These are phyloP conservation scores for Acanthamoeba quina DNA, from an alignment of 208 protist genomes.

Conservation along the genomic window DNA sequence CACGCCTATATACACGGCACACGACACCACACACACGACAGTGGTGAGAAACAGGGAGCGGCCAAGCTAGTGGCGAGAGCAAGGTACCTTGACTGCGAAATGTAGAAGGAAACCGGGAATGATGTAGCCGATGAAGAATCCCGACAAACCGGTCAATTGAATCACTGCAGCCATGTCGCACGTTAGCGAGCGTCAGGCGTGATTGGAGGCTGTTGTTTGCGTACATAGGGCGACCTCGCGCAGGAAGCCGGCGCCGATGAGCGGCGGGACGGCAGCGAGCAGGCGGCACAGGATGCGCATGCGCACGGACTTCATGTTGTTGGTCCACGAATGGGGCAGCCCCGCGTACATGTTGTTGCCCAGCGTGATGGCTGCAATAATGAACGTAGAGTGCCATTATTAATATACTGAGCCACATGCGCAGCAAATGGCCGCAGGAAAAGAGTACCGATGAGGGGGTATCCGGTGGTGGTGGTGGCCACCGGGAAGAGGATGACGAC, in stretches of 20 bases:
- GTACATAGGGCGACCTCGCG: not conserved
- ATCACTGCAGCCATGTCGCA: not conserved
- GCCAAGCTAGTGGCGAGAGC: no score
- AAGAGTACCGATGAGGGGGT: not conserved
- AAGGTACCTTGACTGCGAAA: slow-evolving; percentile 1
- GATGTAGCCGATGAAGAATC: slow-evolving; percentile 36
- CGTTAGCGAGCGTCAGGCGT: not conserved
- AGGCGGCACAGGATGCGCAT: slow-evolving; percentile 13
- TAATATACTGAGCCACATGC: no score
- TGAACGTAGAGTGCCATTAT: no score
- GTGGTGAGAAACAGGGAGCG: not conserved
- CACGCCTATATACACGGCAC: not conserved
- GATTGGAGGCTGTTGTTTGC: not conserved
- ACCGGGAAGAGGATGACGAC: slow-evolving; percentile 19
- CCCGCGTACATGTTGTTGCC: slow-evolving; percentile 37
- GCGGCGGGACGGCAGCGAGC: not conserved
- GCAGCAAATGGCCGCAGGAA: not conserved
- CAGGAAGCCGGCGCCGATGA: slow-evolving; percentile 12
- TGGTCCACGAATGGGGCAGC: slow-evolving; percentile 3
- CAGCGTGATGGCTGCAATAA: not conserved
- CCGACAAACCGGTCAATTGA: not conserved
- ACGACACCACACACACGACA: not conserved
- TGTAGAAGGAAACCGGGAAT: not conserved
- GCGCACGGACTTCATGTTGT: slow-evolving; percentile 20
- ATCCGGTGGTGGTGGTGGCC: slow-evolving; percentile 4